These are phyloP conservation scores for Syzygium syzygioides DNA, from an alignment of 441 rosid species.

Conservation along the genomic window DNA sequence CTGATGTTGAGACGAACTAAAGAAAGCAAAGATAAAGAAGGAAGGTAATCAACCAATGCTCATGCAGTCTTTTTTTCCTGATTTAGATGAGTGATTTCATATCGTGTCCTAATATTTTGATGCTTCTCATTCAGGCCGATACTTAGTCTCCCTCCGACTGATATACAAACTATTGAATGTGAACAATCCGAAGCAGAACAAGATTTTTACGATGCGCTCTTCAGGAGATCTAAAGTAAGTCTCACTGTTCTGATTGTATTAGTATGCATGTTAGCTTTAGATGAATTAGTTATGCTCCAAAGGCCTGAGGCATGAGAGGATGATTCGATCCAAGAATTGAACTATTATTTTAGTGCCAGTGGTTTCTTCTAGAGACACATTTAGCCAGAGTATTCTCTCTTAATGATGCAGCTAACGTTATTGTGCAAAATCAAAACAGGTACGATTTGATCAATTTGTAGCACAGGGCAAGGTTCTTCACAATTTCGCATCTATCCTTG, in stretches of 20 bases:
- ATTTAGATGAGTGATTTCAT: background rate
- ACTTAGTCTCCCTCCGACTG: conserved; percentile 67
- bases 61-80: background rate
- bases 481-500: conserved; percentile 62
- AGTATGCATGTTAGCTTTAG: background rate
- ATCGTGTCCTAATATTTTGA: conserved; percentile 2
- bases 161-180: conserved; percentile 47
- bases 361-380: background rate
- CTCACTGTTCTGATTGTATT: too few species aligned
- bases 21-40: conserved; percentile 56
- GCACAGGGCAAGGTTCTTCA: conserved; percentile 75
- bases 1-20: conserved; percentile 73
- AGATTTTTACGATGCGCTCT: conserved; percentile 59
- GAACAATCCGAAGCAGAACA: conserved; percentile 59
- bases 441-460: conserved; percentile 61
- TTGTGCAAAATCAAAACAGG: conserved; percentile 28
- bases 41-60: conserved; percentile 33
- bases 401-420: background rate
- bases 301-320: background rate
- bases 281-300: background rate
- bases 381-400: background rate
- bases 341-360: background rate
- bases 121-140: conserved; percentile 40
- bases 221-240: conserved; percentile 57
- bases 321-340: background rate